These are phyloP conservation scores for Candida ipomoeae DNA, from an alignment of 805 yeast genomes.

Conservation along the genomic window DNA sequence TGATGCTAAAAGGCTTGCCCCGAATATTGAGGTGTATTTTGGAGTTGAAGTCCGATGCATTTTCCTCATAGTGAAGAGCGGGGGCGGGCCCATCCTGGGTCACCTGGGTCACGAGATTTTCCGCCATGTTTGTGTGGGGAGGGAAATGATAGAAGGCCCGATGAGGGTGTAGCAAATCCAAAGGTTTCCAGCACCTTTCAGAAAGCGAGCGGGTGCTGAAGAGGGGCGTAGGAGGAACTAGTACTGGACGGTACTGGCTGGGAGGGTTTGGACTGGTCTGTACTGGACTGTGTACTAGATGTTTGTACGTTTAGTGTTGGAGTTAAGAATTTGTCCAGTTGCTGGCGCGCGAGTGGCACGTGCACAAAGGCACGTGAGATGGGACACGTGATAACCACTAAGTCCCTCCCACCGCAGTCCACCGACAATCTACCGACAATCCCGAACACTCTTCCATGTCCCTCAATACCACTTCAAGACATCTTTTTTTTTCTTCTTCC, in stretches of 20 bases:
- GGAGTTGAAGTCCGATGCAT: constrained; percentile 48
- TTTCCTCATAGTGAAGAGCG: constrained; percentile 21
- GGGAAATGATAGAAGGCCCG: background rate
- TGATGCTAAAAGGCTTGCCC: constrained; percentile 67
- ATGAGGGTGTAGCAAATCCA: constrained; percentile 1
- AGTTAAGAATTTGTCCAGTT: background rate
- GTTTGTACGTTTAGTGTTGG: constrained; percentile 2
- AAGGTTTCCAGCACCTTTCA: constrained; percentile 21
- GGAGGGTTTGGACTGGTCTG: background rate
- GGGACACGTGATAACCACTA: background rate
- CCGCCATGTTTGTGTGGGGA: constrained; percentile 27
- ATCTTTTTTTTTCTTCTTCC: no score
- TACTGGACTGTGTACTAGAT: background rate
- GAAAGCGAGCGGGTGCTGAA: constrained; percentile 2
- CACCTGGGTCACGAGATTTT: constrained; percentile 70
- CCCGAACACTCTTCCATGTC: no score
- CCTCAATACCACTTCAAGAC: no score
- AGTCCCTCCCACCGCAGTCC: no score
- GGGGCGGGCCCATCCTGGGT: constrained; percentile 33
- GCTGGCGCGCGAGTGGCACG: constrained; percentile 4
- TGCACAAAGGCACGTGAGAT: background rate
- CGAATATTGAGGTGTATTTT: constrained; percentile 74
- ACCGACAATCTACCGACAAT: no score
- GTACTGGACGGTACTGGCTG: no score
- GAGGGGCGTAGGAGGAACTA: background rate